These are phyloP conservation scores for Nemania abortiva DNA, from an alignment of 2,329 filamentous ascomycete genomes.

Conservation along the genomic window DNA sequence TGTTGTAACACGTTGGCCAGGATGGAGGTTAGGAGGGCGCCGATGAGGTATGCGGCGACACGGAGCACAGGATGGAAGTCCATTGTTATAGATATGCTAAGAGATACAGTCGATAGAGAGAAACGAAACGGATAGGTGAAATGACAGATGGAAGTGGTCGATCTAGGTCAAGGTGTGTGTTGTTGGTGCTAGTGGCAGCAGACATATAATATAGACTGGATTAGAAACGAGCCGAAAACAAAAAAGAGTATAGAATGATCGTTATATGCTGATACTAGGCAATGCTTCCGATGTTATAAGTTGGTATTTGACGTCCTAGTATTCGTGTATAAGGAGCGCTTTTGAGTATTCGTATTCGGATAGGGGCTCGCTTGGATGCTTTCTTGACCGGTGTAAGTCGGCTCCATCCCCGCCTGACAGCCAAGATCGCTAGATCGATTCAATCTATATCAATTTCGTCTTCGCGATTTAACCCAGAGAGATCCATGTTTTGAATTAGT, in stretches of 20 bases:
- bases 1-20: constrained; percentile 37
- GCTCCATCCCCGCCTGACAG: background rate
- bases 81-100: background rate
- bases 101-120: background rate
- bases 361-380: background rate
- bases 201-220: background rate
- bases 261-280: background rate
- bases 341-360: constrained; percentile 24
- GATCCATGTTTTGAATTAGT: too few relatives aligned
- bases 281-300: background rate
- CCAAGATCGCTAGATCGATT: background rate
- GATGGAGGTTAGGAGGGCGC: constrained; percentile 16
- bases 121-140: background rate
- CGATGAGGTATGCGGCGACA: background rate
- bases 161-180: background rate
- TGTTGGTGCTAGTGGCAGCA: background rate
- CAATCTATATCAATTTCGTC: background rate
- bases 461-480: background rate
- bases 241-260: background rate
- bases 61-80: background rate
- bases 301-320: background rate
- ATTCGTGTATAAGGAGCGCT: background rate
- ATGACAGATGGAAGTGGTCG: background rate
- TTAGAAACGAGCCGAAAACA: background rate
- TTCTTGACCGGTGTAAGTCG: background rate